A percentile compares a stretch with the other conserved stretches of the same genome.
Conservation (phyloP, 2,329 filamentous ascomycete genomes). For the Ophiostoma sp. region DNA sequence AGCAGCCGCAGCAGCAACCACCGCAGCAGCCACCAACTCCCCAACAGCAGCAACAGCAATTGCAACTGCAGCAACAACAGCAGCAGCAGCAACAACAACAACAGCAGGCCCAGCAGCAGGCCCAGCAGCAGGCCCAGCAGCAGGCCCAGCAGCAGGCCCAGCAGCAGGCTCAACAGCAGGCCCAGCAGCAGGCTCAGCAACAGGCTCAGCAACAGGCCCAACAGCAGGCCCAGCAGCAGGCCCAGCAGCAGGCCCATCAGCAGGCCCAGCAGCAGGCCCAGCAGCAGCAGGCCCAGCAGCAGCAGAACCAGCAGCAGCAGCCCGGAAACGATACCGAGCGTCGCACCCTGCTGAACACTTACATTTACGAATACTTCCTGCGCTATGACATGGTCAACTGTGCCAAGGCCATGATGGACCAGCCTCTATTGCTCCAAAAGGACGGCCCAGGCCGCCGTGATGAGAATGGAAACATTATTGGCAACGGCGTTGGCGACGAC, state of each 20-base stretch:
- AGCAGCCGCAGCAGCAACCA: conserved; percentile 19
- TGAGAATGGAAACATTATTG: conserved; percentile 59
- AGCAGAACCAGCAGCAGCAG: conserved; percentile 18
- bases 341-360: conserved; percentile 67
- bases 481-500: conserved; percentile 66
- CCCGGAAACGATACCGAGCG: conserved; percentile 5
- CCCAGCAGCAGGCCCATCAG: conserved; percentile 21
- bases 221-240: conserved; percentile 21
- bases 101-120: conserved; percentile 20
- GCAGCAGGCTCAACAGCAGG: conserved; percentile 26
- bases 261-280: conserved; percentile 9
- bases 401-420: conserved; percentile 68
- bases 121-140: conserved; percentile 22
- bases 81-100: conserved; percentile 13
- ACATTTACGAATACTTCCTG: conserved; percentile 88
- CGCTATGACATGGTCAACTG: conserved; percentile 78
- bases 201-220: conserved; percentile 20
- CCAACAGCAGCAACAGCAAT: conserved; percentile 28
- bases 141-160: conserved; percentile 19
- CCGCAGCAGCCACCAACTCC: conserved; percentile 23
- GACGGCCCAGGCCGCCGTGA: conserved; percentile 63
- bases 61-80: conserved; percentile 13
- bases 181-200: conserved; percentile 18
- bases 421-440: conserved; percentile 61
- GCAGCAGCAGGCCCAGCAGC: conserved; percentile 34